Evolutionary conservation across 1,284 basidiomycete species (phyloP).

Genomic region (Boletus semigastroideus): DNA sequence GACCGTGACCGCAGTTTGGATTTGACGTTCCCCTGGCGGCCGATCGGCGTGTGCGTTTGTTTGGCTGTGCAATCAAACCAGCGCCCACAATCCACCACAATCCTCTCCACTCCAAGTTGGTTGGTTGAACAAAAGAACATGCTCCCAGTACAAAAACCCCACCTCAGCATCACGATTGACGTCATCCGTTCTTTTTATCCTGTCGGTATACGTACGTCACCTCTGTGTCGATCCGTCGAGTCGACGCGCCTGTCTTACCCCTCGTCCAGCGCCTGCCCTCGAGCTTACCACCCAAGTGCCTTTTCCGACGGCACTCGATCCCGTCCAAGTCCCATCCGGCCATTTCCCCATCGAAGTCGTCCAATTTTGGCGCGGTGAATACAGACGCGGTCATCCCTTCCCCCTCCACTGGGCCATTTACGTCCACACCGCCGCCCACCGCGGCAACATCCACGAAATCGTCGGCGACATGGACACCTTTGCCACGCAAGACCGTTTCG

Average conservation of each 20-base stretch:
- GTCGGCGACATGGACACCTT: conserved; percentile 30
- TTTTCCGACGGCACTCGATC: conserved; percentile 12
- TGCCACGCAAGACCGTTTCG: conserved; percentile 16
- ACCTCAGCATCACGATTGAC: neutral
- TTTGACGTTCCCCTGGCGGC: too few relatives aligned
- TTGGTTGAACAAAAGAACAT: conserved; percentile 8
- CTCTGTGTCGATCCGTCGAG: neutral
- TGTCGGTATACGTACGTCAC: conserved; percentile 6
- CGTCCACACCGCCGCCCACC: conserved; percentile 19
- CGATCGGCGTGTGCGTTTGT: neutral
- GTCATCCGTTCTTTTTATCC: neutral
- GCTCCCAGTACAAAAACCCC: conserved; percentile 2
- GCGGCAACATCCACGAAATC: conserved; percentile 30
- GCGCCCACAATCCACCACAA: conserved; percentile 6
- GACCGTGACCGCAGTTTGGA: too few relatives aligned
- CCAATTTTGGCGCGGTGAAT: conserved; percentile 32
- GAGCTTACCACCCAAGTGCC: neutral
- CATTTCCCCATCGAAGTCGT: conserved; percentile 26
- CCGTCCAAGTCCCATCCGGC: conserved; percentile 19
- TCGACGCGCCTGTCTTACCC: neutral
- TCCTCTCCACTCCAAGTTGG: conserved; percentile 1
- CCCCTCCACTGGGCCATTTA: conserved; percentile 31
- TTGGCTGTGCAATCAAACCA: neutral
- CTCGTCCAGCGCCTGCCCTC: neutral
- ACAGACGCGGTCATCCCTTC: neutral